phyloP scores from a whole-genome alignment of 83 land plant species.

The Picea abies region DNA sequence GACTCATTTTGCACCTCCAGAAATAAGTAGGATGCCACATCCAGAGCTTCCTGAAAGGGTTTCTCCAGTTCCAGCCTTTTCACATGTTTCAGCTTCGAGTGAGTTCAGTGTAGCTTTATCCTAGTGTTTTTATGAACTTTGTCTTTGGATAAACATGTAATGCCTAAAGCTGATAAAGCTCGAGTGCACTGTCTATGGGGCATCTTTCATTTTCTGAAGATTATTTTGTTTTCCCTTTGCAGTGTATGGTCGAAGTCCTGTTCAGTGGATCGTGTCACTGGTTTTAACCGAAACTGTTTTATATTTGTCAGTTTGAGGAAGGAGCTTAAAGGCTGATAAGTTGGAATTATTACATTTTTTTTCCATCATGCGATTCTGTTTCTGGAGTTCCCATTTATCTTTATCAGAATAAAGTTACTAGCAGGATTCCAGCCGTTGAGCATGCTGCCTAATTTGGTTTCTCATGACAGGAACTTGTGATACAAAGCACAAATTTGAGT shows the following conservation, averaged over 20 bases:
- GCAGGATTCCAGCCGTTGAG: not conserved
- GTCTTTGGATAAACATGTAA: not conserved
- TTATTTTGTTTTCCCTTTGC: not conserved
- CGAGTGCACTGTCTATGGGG: not conserved
- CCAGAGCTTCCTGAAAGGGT: conserved; percentile 16
- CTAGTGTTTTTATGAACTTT: not conserved
- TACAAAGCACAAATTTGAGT: conserved; percentile 1
- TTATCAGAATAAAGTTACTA: conserved; percentile 1
- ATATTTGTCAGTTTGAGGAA: not conserved
- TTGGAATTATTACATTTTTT: not conserved
- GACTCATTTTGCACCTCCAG: conserved; percentile 41
- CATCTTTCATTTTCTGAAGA: not conserved
- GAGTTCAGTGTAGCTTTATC: not conserved
- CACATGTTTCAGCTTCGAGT: conserved; percentile 8
- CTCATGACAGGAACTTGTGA: not conserved
- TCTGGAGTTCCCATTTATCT: not conserved
- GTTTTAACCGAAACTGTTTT: conserved; percentile 8
- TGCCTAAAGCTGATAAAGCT: not conserved
- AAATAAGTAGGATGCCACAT: conserved; percentile 4
- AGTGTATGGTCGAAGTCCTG: not conserved
- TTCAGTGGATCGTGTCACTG: not conserved
- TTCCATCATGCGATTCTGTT: not conserved
- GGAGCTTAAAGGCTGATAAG: not conserved
- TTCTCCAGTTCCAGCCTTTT: conserved; percentile 14
- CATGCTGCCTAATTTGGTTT: not conserved